Evolutionary conservation across 495 filamentous ascomycete genomes (phyloP), one percentile per base, ranked within the genome.

Genomic region (Penicillium cosmopolitanum): DNA sequence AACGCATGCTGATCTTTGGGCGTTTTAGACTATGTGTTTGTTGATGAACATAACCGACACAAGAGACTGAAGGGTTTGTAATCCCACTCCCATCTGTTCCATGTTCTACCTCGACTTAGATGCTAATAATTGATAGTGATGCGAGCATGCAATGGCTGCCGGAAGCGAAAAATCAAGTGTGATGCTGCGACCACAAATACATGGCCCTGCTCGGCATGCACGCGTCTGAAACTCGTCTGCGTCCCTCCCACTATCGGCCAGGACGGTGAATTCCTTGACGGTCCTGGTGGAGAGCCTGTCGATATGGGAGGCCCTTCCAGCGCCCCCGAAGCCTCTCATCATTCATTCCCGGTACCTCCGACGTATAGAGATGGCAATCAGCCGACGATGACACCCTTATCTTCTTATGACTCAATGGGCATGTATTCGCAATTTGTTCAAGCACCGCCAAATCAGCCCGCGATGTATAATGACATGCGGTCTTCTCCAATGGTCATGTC

Each of bases 31-130:
- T 98, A 97, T 89, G 95, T 99, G 48, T 99, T 99, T 67, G 95
- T 99, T 52, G 96, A 99, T 73, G 95, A 99, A 75, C 94, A 99
- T 72, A 99, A 98, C 75, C 87, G 95, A 46, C 95, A 99, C 77
- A 97, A 97, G 78, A 84, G 95, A 62, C 78, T 98, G 55, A 99
- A 99, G 81, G 93, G 93, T 96, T 85, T 59, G 77, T 36, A 52
- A 50, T 10, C 6, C 13, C 16, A 1, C 42, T 44, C 9, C n/a
- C 16, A 7, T 44, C 16, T 28, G 21, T 50, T 51, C 50, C 7
- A 43, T 67, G 23, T 4, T 35, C 10, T 7, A 38, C 11, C 74
- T 15, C 55, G 46, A 53, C 43, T 60, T 6, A 57, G 42, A 38
- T 43, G 36, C 48, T 54, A 53, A 34, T 35, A 4, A 7, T 63